phyloP scores from a whole-genome alignment of 371 early-diverging fungal species.

The Circinella umbellata region DNA sequence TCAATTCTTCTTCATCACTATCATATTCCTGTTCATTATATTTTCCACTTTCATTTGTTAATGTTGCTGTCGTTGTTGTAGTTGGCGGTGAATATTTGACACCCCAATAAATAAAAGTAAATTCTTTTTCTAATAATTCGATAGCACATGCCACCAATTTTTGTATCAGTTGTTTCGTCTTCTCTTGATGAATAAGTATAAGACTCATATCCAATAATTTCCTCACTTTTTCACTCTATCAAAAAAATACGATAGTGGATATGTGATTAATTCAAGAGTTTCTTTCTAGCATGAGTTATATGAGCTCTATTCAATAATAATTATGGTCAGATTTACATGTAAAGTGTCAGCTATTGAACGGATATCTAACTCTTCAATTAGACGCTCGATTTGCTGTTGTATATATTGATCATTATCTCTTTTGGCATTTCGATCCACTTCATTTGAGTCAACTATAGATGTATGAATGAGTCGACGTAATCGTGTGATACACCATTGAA shows the following conservation, averaged over 20 bases:
- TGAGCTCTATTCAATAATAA: too few relatives aligned
- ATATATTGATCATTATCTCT: not conserved
- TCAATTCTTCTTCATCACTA: not conserved
- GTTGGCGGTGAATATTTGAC: not conserved
- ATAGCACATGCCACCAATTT: not conserved
- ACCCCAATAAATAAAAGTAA: not conserved
- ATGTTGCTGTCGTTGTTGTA: too few relatives aligned
- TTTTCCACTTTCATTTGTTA: too few relatives aligned
- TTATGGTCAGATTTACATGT: not conserved
- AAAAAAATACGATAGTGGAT: not conserved
- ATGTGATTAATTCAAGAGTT: too few relatives aligned
- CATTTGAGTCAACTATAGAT: not conserved
- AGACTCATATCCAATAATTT: constrained; percentile 8
- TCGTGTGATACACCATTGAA: constrained; percentile 10
- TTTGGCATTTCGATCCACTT: not conserved
- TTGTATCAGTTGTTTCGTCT: not conserved
- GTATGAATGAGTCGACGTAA: constrained; percentile 5
- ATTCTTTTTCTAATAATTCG: not conserved
- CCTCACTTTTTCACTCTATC: not conserved
- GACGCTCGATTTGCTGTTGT: not conserved
- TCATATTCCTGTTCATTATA: too few relatives aligned
- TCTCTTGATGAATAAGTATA: not conserved
- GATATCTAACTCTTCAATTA: not conserved
- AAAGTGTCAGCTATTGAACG: not conserved
- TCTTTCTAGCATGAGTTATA: too few relatives aligned